These are phyloP conservation scores for Penicillium sp. DNA, from an alignment of 2,329 filamentous ascomycete genomes.

Conservation along the genomic window DNA sequence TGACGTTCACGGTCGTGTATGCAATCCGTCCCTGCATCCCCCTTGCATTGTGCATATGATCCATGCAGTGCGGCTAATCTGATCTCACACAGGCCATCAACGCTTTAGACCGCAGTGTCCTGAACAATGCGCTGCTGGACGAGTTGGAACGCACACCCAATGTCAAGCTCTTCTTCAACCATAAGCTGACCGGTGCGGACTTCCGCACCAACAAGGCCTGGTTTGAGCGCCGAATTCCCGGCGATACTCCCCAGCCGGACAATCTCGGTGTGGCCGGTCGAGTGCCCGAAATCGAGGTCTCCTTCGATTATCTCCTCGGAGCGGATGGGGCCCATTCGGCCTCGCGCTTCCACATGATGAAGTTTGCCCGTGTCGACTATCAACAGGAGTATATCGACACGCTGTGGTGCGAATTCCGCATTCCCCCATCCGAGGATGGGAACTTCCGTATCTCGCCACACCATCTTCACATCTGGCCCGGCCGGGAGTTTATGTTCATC, in stretches of 20 bases:
- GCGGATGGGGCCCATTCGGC: constrained; percentile 95
- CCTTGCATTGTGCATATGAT: constrained; percentile 7
- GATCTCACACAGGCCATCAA: constrained; percentile 68
- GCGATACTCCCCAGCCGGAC: constrained; percentile 34
- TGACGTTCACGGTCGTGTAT: constrained; percentile 82
- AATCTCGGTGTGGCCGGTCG: constrained; percentile 46
- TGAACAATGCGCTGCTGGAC: constrained; percentile 85
- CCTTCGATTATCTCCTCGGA: constrained; percentile 92
- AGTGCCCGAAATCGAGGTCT: constrained; percentile 74
- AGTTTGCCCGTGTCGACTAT: constrained; percentile 87
- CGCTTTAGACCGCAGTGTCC: constrained; percentile 79
- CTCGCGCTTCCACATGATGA: constrained; percentile 93
- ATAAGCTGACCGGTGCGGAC: constrained; percentile 90
- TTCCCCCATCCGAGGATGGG: constrained; percentile 59
- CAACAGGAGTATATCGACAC: constrained; percentile 95
- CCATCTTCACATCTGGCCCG: constrained; percentile 97
- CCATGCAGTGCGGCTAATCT: constrained; percentile 8
- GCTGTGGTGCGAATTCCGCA: constrained; percentile 94
- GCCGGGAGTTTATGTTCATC: constrained; percentile 95
- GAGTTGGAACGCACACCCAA: constrained; percentile 83
- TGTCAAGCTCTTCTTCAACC: constrained; percentile 88
- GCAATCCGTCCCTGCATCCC: constrained; percentile 26
- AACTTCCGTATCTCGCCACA: constrained; percentile 84
- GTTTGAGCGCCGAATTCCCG: constrained; percentile 68
- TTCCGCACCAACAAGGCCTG: constrained; percentile 79